Conservation (phyloP, 257 asterid species). For the Avicennia marina region DNA sequence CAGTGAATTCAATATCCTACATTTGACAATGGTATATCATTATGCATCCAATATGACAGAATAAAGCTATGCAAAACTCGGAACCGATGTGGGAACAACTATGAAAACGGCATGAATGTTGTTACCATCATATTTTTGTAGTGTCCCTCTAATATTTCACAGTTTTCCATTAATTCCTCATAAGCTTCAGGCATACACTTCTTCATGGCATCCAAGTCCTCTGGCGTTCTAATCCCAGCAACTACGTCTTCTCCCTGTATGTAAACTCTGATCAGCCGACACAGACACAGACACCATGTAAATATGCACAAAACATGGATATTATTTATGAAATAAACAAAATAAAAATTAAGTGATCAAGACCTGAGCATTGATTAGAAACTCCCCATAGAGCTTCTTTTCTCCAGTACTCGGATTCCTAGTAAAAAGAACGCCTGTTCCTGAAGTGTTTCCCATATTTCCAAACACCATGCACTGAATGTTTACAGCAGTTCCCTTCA, state of each 20-base stretch:
- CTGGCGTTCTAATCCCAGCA: slow-evolving; percentile 93
- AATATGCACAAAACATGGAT: background rate
- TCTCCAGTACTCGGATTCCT: slow-evolving; percentile 96
- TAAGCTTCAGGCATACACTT: slow-evolving; percentile 83
- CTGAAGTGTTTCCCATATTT: slow-evolving; percentile 95
- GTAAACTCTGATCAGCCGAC: slow-evolving; percentile 13
- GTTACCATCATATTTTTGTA: slow-evolving; percentile 98
- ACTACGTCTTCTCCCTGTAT: slow-evolving; percentile 93
- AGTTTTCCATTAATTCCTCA: slow-evolving; percentile 79
- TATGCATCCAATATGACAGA: background rate
- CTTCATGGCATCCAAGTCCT: slow-evolving; percentile 80
- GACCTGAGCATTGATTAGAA: slow-evolving; percentile 91
- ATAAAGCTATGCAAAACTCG: background rate
- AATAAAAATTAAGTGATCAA: background rate
- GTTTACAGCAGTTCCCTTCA: slow-evolving; percentile 94
- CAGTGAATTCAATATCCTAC: slow-evolving; percentile 95
- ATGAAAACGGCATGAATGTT: too few species aligned
- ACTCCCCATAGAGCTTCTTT: slow-evolving; percentile 93
- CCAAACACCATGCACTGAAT: slow-evolving; percentile 97
- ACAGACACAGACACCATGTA: background rate
- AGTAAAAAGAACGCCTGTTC: slow-evolving; percentile 95
- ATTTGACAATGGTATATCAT: background rate
- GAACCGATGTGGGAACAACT: too few species aligned
- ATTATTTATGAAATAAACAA: background rate
- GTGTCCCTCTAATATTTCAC: slow-evolving; percentile 78